These are phyloP conservation scores for Aspergillus jensenii DNA, from an alignment of 2,329 filamentous ascomycete genomes.

Conservation along the genomic window DNA sequence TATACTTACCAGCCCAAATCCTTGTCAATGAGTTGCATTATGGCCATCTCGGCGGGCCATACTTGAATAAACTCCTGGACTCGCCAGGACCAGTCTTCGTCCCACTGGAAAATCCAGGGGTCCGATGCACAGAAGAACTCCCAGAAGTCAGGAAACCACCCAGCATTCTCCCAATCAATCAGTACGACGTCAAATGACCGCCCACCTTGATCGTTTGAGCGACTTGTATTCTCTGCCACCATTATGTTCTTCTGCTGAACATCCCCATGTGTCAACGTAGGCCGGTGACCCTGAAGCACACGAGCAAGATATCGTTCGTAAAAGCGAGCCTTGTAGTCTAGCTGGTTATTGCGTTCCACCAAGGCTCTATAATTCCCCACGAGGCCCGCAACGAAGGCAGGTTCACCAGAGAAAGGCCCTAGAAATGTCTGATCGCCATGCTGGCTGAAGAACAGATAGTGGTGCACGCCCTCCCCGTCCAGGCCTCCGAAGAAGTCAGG, in stretches of 20 bases:
- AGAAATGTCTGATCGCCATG: conserved; percentile 15
- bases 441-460: conserved; percentile 28
- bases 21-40: conserved; percentile 29
- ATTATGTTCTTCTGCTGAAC: conserved; percentile 23
- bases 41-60: conserved; percentile 27
- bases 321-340: conserved; percentile 28
- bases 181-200: conserved; percentile 30
- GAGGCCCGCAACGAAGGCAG: conserved; percentile 26
- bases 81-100: conserved; percentile 29
- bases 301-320: conserved; percentile 26
- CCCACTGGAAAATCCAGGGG: conserved; percentile 21
- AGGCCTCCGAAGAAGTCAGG: conserved; percentile 26
- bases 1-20: conserved; percentile 18
- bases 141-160: conserved; percentile 32
- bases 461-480: conserved; percentile 23
- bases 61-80: conserved; percentile 29
- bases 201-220: conserved; percentile 21
- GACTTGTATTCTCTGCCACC: conserved; percentile 16
- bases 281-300: conserved; percentile 28
- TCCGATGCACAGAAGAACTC: conserved; percentile 27
- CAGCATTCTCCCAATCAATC: conserved; percentile 28
- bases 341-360: conserved; percentile 19
- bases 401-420: conserved; percentile 26
- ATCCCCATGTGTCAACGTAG: conserved; percentile 31
- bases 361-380: conserved; percentile 24